Evolutionary conservation across 2,329 filamentous ascomycete genomes (phyloP).

Genomic region (Monosporascus sp.): DNA sequence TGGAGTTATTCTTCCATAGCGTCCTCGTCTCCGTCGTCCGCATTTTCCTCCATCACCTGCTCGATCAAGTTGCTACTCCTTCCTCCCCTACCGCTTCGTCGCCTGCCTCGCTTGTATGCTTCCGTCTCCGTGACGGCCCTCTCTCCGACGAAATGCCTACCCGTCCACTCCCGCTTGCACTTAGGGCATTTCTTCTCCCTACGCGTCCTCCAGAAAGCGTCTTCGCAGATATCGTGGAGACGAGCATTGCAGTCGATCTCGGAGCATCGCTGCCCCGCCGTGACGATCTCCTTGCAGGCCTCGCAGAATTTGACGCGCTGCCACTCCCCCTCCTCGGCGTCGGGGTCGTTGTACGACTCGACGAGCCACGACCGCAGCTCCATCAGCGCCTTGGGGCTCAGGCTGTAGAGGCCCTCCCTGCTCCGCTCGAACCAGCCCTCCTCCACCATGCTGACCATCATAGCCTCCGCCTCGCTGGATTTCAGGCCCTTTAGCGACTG

Average conservation of each 20-base stretch:
- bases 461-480: slow-evolving; percentile 68
- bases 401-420: slow-evolving; percentile 62
- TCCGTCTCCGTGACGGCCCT: slow-evolving; percentile 49
- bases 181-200: slow-evolving; percentile 58
- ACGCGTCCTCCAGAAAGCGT: slow-evolving; percentile 65
- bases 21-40: slow-evolving; percentile 15
- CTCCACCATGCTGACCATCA: slow-evolving; percentile 63
- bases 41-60: slow-evolving; percentile 25
- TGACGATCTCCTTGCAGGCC: slow-evolving; percentile 86
- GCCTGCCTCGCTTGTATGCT: slow-evolving; percentile 39
- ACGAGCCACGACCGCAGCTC: slow-evolving; percentile 80
- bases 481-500: slow-evolving; percentile 53
- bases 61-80: slow-evolving; percentile 30
- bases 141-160: slow-evolving; percentile 48
- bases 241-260: slow-evolving; percentile 62
- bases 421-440: slow-evolving; percentile 85
- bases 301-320: slow-evolving; percentile 81
- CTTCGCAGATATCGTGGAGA: slow-evolving; percentile 71
- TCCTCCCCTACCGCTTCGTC: slow-evolving; percentile 26
- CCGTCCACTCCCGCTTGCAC: slow-evolving; percentile 48
- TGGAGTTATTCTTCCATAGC: neutral
- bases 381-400: slow-evolving; percentile 74
- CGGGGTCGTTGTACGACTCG: slow-evolving; percentile 81
- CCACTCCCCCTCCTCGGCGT: slow-evolving; percentile 53
- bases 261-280: slow-evolving; percentile 71